Base-by-base conservation (phyloP, 2,329 filamentous ascomycete genomes). In the Emmonsiellopsis sp. region DNA sequence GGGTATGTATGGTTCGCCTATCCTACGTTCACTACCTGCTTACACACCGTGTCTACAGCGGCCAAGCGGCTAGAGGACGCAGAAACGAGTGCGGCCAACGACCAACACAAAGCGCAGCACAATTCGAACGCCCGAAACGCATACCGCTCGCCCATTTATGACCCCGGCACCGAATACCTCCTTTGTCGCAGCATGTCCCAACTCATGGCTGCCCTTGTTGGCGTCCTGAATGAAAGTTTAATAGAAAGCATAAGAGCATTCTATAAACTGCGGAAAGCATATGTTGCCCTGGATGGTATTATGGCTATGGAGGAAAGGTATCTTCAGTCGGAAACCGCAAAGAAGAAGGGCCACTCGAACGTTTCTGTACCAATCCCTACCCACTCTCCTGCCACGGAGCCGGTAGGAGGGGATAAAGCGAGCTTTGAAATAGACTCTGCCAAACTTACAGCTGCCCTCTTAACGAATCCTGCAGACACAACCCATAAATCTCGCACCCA, bases 231-330 rank as follows among this genome's bases (percentile, higher is more conserved):
- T 60, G 93, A 97, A 73, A 95, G 88, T 65, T 72, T 97, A 62
- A 92, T 91, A 0, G 93, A 97, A 68, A 89, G 84, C 13, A 81
- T 97, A 68, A 89, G 86, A 70, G 89, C 89, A 5, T 97, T 97
- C 64, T 94, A 95, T 66, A 95, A 93, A 70, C 71, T 97, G 61
- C 80, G 92, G 57, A 95, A 94, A 67, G 92, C 92, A 0, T 97
- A 87, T 63, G 74, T 89, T 40, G 86, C 89, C 0, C 75, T 98
- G 3, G 87, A 95, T 62, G 78, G 78, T 8, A 87, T 98, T 53
- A 78, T 91, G 64, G 80, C 86, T 56, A 80, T 85, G 36, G 91
- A 95, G 70, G 79, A 79, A 27, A 82, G 78, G 56, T 83, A 78
- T 56, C 63, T 82, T 53, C 62, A 62, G 47, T 47, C 51, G n/a